These are phyloP conservation scores for Diaporthe sp. DNA, from an alignment of 2,329 filamentous ascomycete species.

Conservation along the genomic window DNA sequence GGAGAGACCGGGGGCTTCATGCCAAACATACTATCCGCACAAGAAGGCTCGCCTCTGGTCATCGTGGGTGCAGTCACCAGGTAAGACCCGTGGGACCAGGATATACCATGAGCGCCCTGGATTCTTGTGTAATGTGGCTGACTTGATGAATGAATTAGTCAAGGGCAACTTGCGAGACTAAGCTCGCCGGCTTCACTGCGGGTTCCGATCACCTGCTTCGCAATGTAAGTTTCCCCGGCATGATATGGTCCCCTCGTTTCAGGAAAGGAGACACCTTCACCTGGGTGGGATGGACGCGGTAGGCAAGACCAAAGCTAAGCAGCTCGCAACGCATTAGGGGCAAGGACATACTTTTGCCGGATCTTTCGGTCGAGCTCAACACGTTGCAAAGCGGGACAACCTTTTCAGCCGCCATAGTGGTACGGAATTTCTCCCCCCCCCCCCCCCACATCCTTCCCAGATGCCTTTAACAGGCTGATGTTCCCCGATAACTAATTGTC, in stretches of 20 bases:
- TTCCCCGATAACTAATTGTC: rapidly evolving
- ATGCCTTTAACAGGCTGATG: not conserved
- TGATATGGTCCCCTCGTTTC: too few relatives aligned
- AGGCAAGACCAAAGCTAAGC: not conserved
- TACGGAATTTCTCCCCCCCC: not conserved
- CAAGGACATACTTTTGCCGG: constrained; percentile 3
- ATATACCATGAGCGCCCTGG: too few relatives aligned
- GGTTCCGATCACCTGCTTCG: constrained; percentile 25
- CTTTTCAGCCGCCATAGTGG: constrained; percentile 21
- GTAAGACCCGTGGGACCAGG: not conserved
- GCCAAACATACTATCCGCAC: constrained; percentile 15
- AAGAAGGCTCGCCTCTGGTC: not conserved
- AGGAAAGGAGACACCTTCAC: too few relatives aligned
- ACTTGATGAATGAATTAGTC: not conserved
- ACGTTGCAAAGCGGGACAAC: constrained; percentile 31
- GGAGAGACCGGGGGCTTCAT: constrained; percentile 12
- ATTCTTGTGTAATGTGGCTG: not conserved
- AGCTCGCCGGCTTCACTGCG: constrained; percentile 11
- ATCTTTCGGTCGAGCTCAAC: constrained; percentile 25
- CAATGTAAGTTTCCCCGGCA: not conserved
- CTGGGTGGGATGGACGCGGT: not conserved
- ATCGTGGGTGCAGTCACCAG: constrained; percentile 35
- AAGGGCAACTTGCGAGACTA: constrained; percentile 31
- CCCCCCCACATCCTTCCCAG: too few relatives aligned
- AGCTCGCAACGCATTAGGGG: not conserved